Evolutionary conservation across 139 green algal genomes (phyloP), one percentile per base, ranked within the genome.

Genomic region (Marvania coccoides): DNA sequence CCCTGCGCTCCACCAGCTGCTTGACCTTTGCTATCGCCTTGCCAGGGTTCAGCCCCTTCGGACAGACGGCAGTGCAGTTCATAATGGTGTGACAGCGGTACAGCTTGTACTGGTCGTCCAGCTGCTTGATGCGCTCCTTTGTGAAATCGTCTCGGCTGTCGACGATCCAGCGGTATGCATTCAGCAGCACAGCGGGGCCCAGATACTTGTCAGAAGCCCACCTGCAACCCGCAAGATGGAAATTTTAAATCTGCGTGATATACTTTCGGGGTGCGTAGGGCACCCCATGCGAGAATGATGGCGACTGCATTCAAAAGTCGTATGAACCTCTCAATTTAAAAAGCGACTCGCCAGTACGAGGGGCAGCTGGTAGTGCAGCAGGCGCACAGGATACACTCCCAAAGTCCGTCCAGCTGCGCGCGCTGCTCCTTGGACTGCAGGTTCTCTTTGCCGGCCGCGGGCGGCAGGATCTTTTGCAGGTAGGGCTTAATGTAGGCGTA

Each of bases 121-220:
- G 54, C 14, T 88, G 45, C 29, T 78, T 73, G 54, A 99, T 61
- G 14, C 95, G 79, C 76, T 99, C 85, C 31, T 83, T 61, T 1
- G 95, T 99, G 63, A 80, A 85, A 62, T 97, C 83, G 73, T 99
- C 95, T 7, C 92, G 71, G 38, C 73, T 87, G 72, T 97, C 91
- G 30, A 91, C 83, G 58, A 97, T 88, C 90, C 90, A 97, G 83
- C 93, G 86, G 83, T 98, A 97, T 0, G 94, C 87, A 24, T 92
- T 82, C 59, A 99, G 73, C 60, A 99, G 83, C 34, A 96, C 90
- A 0, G 94, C 91, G 2, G 94, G 94, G 0, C 94, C 94, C 13
- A 99, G 83, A 85, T 98, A 99, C 85, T 99, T 98, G 81, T 99
- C 94, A 19, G 76, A 80, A 67, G 96, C 96, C 94, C 94, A 99